Conservation (phyloP, 352 stramenopile genomes). For the Phytophthora meadii region DNA sequence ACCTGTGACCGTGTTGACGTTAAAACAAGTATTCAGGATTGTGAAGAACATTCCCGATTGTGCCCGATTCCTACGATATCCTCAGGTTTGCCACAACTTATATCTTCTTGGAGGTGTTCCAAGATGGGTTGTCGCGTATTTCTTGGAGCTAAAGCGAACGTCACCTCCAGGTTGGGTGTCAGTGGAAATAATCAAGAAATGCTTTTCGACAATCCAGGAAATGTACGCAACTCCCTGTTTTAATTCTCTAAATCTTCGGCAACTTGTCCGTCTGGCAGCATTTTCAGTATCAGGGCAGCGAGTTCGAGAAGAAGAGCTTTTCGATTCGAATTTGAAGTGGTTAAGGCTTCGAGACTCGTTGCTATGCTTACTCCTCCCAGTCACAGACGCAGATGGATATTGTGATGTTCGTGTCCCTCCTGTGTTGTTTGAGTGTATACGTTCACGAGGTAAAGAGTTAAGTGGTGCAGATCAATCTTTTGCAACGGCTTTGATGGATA, state of each 20-base stretch:
- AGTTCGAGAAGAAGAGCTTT: no score
- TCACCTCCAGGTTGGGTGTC: neutral
- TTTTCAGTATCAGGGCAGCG: slow-evolving; percentile 4
- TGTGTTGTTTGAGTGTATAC: no score
- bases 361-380: neutral
- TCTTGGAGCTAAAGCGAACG: neutral
- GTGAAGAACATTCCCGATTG: slow-evolving; percentile 18
- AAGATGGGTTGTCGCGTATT: slow-evolving; percentile 16
- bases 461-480: slow-evolving; percentile 2
- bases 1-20: slow-evolving; percentile 35
- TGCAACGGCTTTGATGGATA: slow-evolving; percentile 4
- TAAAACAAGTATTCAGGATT: slow-evolving; percentile 39
- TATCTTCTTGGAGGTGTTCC: slow-evolving; percentile 19
- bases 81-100: slow-evolving; percentile 8
- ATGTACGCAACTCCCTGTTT: slow-evolving; percentile 2
- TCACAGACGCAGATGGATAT: slow-evolving; percentile 3
- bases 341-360: no score
- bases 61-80: neutral
- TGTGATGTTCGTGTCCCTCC: neutral
- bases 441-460: no score
- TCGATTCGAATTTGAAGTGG: neutral
- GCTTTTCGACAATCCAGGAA: slow-evolving; percentile 6
- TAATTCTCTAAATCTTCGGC: neutral
- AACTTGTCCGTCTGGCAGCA: slow-evolving; percentile 14
- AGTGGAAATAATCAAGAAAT: slow-evolving; percentile 2